These are phyloP conservation scores for Fusarium austroafricanum DNA, from an alignment of 2,329 filamentous ascomycete genomes.

Conservation along the genomic window DNA sequence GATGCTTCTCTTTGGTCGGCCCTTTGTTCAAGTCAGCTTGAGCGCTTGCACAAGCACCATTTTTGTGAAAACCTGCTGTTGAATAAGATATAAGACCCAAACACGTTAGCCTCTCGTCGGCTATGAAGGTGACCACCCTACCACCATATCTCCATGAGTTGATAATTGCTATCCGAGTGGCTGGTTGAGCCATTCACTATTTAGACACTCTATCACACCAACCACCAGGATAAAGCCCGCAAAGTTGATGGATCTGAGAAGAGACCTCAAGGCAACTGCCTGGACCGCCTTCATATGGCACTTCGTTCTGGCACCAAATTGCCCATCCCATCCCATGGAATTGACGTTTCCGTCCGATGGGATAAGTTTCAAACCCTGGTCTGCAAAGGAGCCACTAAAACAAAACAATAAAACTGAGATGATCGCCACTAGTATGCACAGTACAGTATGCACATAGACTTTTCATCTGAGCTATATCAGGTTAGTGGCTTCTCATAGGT, in stretches of 20 bases:
- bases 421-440: slow-evolving; percentile 10
- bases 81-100: slow-evolving; percentile 9
- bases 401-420: not conserved
- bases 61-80: slow-evolving; percentile 17
- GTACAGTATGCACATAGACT: not conserved
- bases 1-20: slow-evolving; percentile 32
- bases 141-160: not conserved
- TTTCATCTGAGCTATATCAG: slow-evolving; percentile 7
- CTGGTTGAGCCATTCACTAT: not conserved
- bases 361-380: slow-evolving; percentile 9
- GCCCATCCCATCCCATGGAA: slow-evolving; percentile 18
- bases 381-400: slow-evolving; percentile 4
- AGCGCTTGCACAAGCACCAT: slow-evolving; percentile 22
- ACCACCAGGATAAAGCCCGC: not conserved
- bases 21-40: slow-evolving; percentile 21
- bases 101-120: slow-evolving; percentile 20
- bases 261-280: not conserved
- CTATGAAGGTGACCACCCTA: slow-evolving; percentile 3
- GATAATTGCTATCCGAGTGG: slow-evolving; percentile 5
- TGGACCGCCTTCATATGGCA: slow-evolving; percentile 2
- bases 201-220: not conserved
- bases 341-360: slow-evolving; percentile 6
- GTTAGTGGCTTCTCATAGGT: not conserved
- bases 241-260: not conserved
- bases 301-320: slow-evolving; percentile 12